phyloP scores from a whole-genome alignment of 192 early-diverging fungal genomes.

The Coemansia sp. region DNA sequence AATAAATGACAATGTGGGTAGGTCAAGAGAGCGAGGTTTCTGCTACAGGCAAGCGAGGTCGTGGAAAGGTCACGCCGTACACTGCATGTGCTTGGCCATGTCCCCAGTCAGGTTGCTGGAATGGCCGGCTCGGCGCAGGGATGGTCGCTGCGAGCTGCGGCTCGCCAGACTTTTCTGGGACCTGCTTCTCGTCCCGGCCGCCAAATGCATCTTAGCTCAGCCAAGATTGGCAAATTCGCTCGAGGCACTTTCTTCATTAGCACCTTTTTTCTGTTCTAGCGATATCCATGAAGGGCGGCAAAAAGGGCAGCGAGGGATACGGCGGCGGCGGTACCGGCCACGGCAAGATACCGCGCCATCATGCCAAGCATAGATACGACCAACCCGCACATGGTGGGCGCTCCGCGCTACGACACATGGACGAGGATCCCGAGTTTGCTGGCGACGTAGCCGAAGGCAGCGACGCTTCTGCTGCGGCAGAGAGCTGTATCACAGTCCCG shows the following conservation, averaged over 20 bases:
- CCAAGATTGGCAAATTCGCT: neutral
- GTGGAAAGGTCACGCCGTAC: no score
- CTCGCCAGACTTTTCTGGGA: no score
- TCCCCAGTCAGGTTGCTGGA: no score
- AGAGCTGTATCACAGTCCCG: slow-evolving; percentile 48
- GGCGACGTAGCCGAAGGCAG: neutral
- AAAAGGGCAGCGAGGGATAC: slow-evolving; percentile 15
- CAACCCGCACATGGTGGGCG: slow-evolving; percentile 11
- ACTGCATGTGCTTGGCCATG: no score
- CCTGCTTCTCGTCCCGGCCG: no score
- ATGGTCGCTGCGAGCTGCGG: no score
- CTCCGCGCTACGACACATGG: neutral
- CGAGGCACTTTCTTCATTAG: neutral
- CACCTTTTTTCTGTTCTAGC: neutral
- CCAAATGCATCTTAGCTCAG: no score
- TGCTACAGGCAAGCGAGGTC: no score
- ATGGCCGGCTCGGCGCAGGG: no score
- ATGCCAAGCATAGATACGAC: slow-evolving; percentile 20
- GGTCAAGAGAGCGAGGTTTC: no score
- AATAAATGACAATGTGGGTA: no score
- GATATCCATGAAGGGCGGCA: slow-evolving; percentile 21
- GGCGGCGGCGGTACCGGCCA: neutral
- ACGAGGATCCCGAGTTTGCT: neutral
- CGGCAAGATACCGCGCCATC: slow-evolving; percentile 23
- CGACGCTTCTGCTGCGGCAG: neutral